Conservation (phyloP, 768 basidiomycete species). For the Phallus indusiatus region DNA sequence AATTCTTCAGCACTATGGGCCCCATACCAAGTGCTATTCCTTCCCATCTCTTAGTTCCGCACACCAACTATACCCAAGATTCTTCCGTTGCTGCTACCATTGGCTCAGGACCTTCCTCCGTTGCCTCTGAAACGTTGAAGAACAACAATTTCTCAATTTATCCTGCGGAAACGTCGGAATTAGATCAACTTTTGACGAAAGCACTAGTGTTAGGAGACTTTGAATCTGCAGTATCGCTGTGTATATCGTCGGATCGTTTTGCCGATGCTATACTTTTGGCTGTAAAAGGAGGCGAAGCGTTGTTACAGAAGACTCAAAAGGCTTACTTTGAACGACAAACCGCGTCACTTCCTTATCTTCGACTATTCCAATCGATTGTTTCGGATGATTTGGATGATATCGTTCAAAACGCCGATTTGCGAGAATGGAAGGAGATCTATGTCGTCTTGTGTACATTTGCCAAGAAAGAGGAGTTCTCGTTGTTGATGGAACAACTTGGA, state of each 20-base stretch:
- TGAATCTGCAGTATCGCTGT: conserved; percentile 81
- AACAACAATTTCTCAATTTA: conserved; percentile 86
- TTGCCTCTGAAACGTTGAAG: conserved; percentile 58
- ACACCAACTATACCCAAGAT: conserved; percentile 69
- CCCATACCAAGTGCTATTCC: conserved; percentile 29
- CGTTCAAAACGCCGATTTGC: conserved; percentile 90
- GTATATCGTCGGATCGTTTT: conserved; percentile 79
- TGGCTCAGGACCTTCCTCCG: conserved; percentile 83
- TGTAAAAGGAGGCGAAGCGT: conserved; percentile 80
- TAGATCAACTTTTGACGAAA: conserved; percentile 82
- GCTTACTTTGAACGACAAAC: conserved; percentile 86
- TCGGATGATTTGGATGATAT: conserved; percentile 87
- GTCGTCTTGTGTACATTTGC: conserved; percentile 96
- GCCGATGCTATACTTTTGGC: conserved; percentile 94
- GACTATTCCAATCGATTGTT: conserved; percentile 91
- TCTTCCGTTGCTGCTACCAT: conserved; percentile 93
- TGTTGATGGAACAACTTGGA: conserved; percentile 88
- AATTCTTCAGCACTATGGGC: conserved; percentile 84
- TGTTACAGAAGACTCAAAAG: conserved; percentile 81
- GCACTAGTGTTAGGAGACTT: conserved; percentile 97
- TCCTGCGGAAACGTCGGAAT: conserved; percentile 76
- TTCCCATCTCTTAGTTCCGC: conserved; percentile 54
- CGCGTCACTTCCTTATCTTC: conserved; percentile 70
- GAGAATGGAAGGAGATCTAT: conserved; percentile 95
- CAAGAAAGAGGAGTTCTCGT: conserved; percentile 68